Conservation (phyloP, 352 stramenopile species). For the Globisporangium uncinulatum region DNA sequence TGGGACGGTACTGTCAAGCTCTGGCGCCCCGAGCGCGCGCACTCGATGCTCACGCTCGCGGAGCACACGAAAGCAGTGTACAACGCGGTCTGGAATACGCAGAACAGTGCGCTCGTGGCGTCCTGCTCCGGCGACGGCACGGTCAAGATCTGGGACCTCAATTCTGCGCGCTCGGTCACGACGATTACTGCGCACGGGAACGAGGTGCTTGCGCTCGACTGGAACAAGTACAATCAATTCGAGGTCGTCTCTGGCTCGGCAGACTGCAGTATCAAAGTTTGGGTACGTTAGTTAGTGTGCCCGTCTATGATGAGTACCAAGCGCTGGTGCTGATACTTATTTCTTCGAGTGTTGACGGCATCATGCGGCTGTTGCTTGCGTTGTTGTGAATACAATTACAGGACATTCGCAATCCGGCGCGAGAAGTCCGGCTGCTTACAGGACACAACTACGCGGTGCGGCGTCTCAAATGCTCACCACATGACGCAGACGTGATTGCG, state of each 20-base stretch:
- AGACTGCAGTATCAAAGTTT: constrained; percentile 82
- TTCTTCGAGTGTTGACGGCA: no score
- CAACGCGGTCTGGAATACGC: constrained; percentile 83
- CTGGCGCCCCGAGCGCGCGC: constrained; percentile 68
- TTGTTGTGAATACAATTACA: constrained; percentile 12
- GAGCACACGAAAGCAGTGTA: constrained; percentile 81
- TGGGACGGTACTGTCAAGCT: constrained; percentile 87
- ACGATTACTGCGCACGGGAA: constrained; percentile 73
- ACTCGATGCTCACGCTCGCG: constrained; percentile 67
- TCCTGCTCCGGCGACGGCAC: constrained; percentile 76
- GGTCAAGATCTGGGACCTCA: constrained; percentile 81
- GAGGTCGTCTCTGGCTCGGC: constrained; percentile 83
- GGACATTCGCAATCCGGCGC: constrained; percentile 73
- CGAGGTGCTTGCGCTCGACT: constrained; percentile 86
- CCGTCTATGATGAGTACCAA: no score
- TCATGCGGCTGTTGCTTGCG: not conserved
- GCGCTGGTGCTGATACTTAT: not conserved
- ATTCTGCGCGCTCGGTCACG: constrained; percentile 34
- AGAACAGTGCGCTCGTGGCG: constrained; percentile 55
- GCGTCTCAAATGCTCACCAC: constrained; percentile 81
- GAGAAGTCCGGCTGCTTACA: constrained; percentile 58
- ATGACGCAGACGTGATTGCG: constrained; percentile 74
- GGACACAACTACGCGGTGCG: constrained; percentile 84
- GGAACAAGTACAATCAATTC: constrained; percentile 92
- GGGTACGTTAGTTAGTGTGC: constrained; percentile 26